These are phyloP conservation scores for Hypoxylon lienhwacheense DNA, from an alignment of 495 filamentous ascomycete species.

Conservation along the genomic window DNA sequence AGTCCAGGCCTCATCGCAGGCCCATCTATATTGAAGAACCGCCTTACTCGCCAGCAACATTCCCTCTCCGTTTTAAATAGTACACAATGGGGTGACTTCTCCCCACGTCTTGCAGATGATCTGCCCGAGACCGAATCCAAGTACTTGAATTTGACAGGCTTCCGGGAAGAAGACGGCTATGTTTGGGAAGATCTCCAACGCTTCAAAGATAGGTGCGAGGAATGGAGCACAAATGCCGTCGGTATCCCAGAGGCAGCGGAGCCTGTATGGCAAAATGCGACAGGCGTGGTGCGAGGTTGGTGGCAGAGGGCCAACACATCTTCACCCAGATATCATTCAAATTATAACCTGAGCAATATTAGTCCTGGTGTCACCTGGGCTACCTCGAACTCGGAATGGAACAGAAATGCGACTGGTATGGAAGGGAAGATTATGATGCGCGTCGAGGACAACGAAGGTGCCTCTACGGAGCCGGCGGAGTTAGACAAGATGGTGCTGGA, in stretches of 20 bases:
- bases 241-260: conserved; percentile 42
- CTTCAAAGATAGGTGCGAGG: conserved; percentile 48
- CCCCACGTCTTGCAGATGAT: conserved; percentile 46
- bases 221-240: conserved; percentile 49
- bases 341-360: conserved; percentile 53
- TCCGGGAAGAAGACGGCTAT: conserved; percentile 70
- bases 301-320: conserved; percentile 66
- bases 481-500: conserved; percentile 30
- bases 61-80: conserved; percentile 68
- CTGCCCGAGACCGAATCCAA: conserved; percentile 35
- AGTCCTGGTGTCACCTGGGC: conserved; percentile 47
- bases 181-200: conserved; percentile 66
- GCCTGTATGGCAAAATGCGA: conserved; percentile 76
- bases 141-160: conserved; percentile 78
- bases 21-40: conserved; percentile 43
- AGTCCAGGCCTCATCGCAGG: conserved; percentile 45
- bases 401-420: conserved; percentile 67
- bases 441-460: conserved; percentile 52
- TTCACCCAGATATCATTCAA: conserved; percentile 36
- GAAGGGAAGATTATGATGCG: conserved; percentile 57
- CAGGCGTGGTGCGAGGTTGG: conserved; percentile 71
- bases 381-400: conserved; percentile 55
- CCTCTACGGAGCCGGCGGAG: conserved; percentile 30
- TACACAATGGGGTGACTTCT: conserved; percentile 74
- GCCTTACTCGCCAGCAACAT: conserved; percentile 53